These are phyloP conservation scores for Floccularia luteovirens DNA, from an alignment of 768 basidiomycete species.

Conservation along the genomic window DNA sequence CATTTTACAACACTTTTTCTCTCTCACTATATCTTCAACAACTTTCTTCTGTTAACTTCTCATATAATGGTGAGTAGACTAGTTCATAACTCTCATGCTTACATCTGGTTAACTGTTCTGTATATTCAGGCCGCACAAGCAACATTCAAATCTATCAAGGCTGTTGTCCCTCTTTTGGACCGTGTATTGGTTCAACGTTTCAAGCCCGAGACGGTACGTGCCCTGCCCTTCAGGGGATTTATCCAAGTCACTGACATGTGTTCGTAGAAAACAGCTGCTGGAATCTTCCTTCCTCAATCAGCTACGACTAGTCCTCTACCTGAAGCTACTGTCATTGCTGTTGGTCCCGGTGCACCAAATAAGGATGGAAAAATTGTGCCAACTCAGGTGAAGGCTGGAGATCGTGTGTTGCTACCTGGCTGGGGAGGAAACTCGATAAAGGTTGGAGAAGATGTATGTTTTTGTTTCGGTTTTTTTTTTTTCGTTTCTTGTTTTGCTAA, in stretches of 20 bases:
- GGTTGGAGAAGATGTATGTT: conserved; percentile 88
- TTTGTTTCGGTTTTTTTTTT: background rate
- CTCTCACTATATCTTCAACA: conserved; percentile 1
- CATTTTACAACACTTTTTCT: conserved; percentile 6
- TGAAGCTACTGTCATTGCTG: conserved; percentile 93
- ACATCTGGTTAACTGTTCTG: no score
- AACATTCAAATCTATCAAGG: conserved; percentile 93
- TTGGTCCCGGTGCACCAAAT: conserved; percentile 90
- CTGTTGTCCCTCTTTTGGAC: conserved; percentile 88
- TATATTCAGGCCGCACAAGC: conserved; percentile 71
- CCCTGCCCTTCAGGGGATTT: background rate
- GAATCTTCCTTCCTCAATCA: conserved; percentile 93
- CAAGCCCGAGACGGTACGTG: conserved; percentile 87
- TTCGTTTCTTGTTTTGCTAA: conserved; percentile 7
- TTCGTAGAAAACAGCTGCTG: conserved; percentile 90
- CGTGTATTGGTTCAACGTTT: conserved; percentile 96
- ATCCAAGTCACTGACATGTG: background rate
- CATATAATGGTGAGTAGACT: conserved; percentile 6
- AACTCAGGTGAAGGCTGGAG: conserved; percentile 77
- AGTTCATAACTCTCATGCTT: background rate
- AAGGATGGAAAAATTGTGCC: conserved; percentile 77
- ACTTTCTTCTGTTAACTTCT: conserved; percentile 2
- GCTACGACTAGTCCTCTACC: conserved; percentile 83
- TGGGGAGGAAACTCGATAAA: conserved; percentile 98
- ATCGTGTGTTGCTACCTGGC: conserved; percentile 88